phyloP scores from a whole-genome alignment of 495 filamentous ascomycete species.

The Coniosporium apollinis region DNA sequence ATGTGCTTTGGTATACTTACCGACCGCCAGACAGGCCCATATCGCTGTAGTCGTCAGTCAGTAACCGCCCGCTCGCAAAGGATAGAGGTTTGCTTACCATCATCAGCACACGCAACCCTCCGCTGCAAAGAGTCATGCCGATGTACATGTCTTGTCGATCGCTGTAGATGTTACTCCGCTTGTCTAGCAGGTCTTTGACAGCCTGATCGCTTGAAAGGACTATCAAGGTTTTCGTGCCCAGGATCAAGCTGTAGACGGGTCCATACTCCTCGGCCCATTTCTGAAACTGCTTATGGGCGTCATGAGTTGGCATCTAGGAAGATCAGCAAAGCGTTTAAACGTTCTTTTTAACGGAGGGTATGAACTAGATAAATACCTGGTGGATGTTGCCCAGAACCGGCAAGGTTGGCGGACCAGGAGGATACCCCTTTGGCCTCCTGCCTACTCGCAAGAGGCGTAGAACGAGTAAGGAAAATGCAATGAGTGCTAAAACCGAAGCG shows the following conservation, averaged over 20 bases:
- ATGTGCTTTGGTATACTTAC: not conserved
- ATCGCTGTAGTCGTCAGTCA: not conserved
- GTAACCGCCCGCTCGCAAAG: not conserved
- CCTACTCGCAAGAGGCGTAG: not conserved
- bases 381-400: constrained; percentile 1
- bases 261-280: constrained; percentile 1
- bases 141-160: constrained; percentile 6
- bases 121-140: constrained; percentile 4
- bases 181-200: constrained; percentile 9
- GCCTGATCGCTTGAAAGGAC: constrained; percentile 1
- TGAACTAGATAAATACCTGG: not conserved
- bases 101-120: constrained; percentile 3
- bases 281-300: constrained; percentile 1
- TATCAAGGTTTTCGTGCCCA: constrained; percentile 1
- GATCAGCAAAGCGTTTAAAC: not conserved
- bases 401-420: not conserved
- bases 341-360: not conserved
- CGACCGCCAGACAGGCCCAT: not conserved
- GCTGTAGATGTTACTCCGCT: constrained; percentile 7
- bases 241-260: not conserved
- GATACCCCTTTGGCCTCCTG: not conserved
- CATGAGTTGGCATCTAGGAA: not conserved
- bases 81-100: not conserved
- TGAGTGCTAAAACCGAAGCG: too few species aligned
- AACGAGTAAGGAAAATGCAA: too few species aligned